A percentile compares a stretch with the other conserved stretches of the same genome.
These are phyloP conservation scores for Nymphaea thermarum DNA, from an alignment of 164 flowering plant species.

Conservation along the genomic window DNA sequence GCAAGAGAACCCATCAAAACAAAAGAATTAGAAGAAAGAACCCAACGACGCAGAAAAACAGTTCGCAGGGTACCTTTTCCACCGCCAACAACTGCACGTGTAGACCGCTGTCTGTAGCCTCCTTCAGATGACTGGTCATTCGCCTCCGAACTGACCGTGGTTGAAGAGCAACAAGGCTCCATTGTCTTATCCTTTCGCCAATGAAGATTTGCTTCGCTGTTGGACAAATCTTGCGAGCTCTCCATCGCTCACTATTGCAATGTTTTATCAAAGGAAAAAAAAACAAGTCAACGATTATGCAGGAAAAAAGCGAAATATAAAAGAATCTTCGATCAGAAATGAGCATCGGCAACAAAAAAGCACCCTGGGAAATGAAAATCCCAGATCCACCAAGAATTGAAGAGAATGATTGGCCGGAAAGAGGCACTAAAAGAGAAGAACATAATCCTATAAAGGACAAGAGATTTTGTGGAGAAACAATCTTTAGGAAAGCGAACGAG, in stretches of 20 bases:
- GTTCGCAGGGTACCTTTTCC: constrained; percentile 18
- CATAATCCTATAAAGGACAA: no score
- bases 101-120: constrained; percentile 13
- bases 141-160: constrained; percentile 4
- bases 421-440: no score
- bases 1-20: background rate
- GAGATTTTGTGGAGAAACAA: no score
- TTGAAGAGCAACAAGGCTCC: constrained; percentile 12
- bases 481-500: no score
- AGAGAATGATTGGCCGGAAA: no score
- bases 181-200: constrained; percentile 11
- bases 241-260: constrained; percentile 16
- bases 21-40: background rate
- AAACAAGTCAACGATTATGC: no score
- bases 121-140: background rate
- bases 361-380: no score
- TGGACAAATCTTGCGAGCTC: constrained; percentile 15
- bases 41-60: background rate
- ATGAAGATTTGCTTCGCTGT: constrained; percentile 12
- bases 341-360: no score
- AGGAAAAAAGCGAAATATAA: no score
- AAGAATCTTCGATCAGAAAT: no score
- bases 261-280: no score
- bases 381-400: no score
- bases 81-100: constrained; percentile 23